Conservation (phyloP, 495 filamentous ascomycete species). For the Polyplosphaeria fusca region DNA sequence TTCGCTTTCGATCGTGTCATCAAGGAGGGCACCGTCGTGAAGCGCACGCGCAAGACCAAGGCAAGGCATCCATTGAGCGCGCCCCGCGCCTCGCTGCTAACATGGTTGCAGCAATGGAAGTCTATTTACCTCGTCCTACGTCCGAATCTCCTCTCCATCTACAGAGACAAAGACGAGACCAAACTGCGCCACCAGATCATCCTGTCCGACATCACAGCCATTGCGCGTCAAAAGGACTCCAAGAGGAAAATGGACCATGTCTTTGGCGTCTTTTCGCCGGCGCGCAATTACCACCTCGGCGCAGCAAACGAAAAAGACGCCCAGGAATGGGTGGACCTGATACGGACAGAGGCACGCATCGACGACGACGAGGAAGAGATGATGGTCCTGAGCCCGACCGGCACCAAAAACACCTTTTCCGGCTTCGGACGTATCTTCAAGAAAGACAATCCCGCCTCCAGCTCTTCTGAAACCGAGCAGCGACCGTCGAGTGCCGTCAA, state of each 20-base stretch:
- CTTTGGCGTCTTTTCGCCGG: constrained; percentile 90
- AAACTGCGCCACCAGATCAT: constrained; percentile 83
- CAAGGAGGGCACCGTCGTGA: constrained; percentile 79
- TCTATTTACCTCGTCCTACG: constrained; percentile 84
- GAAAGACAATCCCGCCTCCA: constrained; percentile 48
- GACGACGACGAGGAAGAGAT: constrained; percentile 83
- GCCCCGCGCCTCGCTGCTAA: too few species aligned
- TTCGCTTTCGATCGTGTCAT: constrained; percentile 93
- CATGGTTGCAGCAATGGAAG: constrained; percentile 68
- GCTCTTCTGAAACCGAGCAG: constrained; percentile 58
- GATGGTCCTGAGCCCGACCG: constrained; percentile 60
- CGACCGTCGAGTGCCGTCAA: constrained; percentile 12
- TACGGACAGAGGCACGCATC: constrained; percentile 73
- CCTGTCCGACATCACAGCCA: constrained; percentile 86
- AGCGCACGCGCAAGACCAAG: constrained; percentile 91
- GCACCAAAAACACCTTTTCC: constrained; percentile 39
- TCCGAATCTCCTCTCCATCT: constrained; percentile 89
- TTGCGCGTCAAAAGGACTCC: constrained; percentile 80
- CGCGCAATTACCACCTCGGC: constrained; percentile 87
- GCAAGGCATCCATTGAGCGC: constrained; percentile 49
- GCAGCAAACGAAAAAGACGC: constrained; percentile 69
- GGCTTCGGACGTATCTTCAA: constrained; percentile 19
- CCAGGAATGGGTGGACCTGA: constrained; percentile 80
- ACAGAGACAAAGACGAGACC: constrained; percentile 85
- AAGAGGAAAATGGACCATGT: constrained; percentile 76